phyloP scores from a whole-genome alignment of 257 asterid species.

The Cynanchum wilfordii region DNA sequence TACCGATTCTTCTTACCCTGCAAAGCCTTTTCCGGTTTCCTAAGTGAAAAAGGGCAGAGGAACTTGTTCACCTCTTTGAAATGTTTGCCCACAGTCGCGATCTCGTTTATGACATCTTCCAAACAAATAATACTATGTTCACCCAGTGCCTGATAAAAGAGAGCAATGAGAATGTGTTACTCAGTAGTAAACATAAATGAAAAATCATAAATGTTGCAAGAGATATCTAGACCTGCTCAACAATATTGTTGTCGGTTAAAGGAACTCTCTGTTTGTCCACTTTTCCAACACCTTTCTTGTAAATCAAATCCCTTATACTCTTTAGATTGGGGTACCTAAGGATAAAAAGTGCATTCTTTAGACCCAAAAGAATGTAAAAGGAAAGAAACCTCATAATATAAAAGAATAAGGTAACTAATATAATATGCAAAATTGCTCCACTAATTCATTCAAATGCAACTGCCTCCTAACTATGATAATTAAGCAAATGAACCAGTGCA shows the following conservation, averaged over 20 bases:
- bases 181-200: not conserved
- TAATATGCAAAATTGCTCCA: not conserved
- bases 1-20: conserved; percentile 69
- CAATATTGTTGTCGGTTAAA: conserved; percentile 70
- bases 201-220: not conserved
- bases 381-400: not conserved
- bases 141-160: conserved; percentile 56
- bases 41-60: conserved; percentile 69
- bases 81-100: conserved; percentile 55
- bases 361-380: not conserved
- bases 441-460: not conserved
- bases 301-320: conserved; percentile 85
- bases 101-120: conserved; percentile 80
- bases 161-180: conserved; percentile 1
- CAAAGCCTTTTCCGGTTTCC: conserved; percentile 73
- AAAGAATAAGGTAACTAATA: not conserved
- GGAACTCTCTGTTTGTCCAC: conserved; percentile 60
- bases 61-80: conserved; percentile 57
- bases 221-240: conserved; percentile 57
- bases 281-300: conserved; percentile 81
- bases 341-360: not conserved
- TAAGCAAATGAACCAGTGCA: not conserved
- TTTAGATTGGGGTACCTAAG: conserved; percentile 73
- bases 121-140: conserved; percentile 63
- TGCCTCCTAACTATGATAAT: not conserved